Conservation (phyloP, 352 stramenopile genomes). For the Globisporangium carolinianum region DNA sequence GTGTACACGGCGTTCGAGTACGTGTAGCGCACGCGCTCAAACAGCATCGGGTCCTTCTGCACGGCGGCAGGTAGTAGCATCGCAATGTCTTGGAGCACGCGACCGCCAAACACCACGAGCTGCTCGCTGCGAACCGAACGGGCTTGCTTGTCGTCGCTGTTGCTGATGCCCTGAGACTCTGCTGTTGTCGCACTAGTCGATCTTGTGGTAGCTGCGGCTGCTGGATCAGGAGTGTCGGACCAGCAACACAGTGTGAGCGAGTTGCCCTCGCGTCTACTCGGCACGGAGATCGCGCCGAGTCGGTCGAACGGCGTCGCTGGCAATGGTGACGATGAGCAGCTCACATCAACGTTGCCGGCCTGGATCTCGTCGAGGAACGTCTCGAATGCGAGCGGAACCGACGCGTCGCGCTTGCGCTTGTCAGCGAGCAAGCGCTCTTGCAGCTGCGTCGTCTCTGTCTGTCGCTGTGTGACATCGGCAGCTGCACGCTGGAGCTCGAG, state of each 20-base stretch:
- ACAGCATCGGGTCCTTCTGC: conserved; percentile 27
- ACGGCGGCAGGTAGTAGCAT: conserved; percentile 28
- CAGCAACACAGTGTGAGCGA: conserved; percentile 48
- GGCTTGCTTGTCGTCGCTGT: neutral
- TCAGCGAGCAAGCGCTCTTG: conserved; percentile 6
- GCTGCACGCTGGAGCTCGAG: conserved; percentile 14
- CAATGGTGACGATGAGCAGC: conserved; percentile 11
- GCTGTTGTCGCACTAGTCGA: neutral
- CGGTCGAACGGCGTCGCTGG: conserved; percentile 22
- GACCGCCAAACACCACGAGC: conserved; percentile 48
- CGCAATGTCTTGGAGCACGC: conserved; percentile 42
- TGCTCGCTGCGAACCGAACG: conserved; percentile 6
- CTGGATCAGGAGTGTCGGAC: neutral
- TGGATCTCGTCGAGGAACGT: conserved; percentile 27
- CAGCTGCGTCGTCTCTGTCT: neutral
- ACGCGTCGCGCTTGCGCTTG: conserved; percentile 1
- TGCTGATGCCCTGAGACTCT: neutral
- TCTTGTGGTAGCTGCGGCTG: neutral
- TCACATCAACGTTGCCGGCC: conserved; percentile 20
- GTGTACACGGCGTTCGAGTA: conserved; percentile 58
- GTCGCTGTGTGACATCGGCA: neutral
- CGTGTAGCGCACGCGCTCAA: conserved; percentile 51
- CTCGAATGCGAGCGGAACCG: conserved; percentile 18
- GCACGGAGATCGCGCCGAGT: conserved; percentile 33
- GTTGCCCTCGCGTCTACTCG: conserved; percentile 48